Evolutionary conservation across 306 rosid species (phyloP), one percentile per base, ranked within the genome.

Genomic region (Prunus mongolica): DNA sequence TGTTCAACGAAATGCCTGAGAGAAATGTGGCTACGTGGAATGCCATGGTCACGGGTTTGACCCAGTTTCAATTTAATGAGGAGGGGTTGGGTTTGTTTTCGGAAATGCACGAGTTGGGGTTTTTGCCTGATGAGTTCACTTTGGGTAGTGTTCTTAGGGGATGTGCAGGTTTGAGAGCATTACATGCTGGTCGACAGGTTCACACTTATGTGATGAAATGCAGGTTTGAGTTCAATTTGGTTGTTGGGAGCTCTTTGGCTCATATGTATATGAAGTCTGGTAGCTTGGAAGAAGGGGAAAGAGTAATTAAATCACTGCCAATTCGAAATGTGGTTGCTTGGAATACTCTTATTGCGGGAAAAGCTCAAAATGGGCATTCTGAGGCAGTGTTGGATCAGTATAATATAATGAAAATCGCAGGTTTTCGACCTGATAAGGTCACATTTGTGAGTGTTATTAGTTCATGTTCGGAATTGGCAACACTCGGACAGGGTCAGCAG

Each of bases 241-340:
- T 95, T 45, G 98, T 92, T 55, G 91, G 90, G 34, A 88, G 96
- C 83, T 89, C 96, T 76, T 82, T 95, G 83, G 93, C 97, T 71
- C 97, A 95, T 82, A 90, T 90, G 97, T 95, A 92, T 82, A 95
- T 92, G 93, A 95, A 92, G 79, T 84, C 87, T 8, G 91, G 97
- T 55, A 80, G 88, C 80, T 81, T 95, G 83, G 78, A 49, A 32
- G 97, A 88, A 27, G 97, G 97, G 71, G 93, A 90, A 76, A 82
- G 82, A 52, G 83, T 86, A 57, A 90, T 95, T 65, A 83, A 67
- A 72, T 82, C 78, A 38, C 86, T 95, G 97, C 95, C 95, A 0
- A 66, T 50, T 76, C 81, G 85, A 67, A 95, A 84, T 83, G 82
- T 95, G 71, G 91, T 95, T 85, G 93, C 93, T 82, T 92, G 98